These are phyloP conservation scores for Aspergillus awamori DNA, from an alignment of 2,329 filamentous ascomycete genomes.

Conservation along the genomic window DNA sequence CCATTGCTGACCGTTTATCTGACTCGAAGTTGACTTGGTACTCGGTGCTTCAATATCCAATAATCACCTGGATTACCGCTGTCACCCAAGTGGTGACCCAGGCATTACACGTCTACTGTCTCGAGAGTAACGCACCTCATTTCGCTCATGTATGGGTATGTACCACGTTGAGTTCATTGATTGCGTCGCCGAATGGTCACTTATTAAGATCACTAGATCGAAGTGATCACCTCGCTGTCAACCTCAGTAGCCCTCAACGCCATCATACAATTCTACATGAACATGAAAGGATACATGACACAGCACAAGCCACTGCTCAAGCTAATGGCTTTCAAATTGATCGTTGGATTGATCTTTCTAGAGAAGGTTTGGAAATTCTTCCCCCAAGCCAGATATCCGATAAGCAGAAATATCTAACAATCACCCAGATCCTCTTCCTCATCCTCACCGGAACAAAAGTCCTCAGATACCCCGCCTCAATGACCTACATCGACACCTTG, in stretches of 20 bases:
- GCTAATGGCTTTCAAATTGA: slow-evolving; percentile 39
- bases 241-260: slow-evolving; percentile 28
- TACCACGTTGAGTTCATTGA: too few species aligned
- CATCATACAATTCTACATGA: slow-evolving; percentile 32
- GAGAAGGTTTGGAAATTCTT: slow-evolving; percentile 28
- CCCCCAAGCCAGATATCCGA: slow-evolving; percentile 14
- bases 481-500: slow-evolving; percentile 35
- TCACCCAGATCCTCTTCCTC: slow-evolving; percentile 31
- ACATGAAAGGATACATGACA: slow-evolving; percentile 28
- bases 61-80: slow-evolving; percentile 28
- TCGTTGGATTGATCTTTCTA: slow-evolving; percentile 34
- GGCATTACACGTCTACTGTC: slow-evolving; percentile 33
- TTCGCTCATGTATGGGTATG: slow-evolving; percentile 45
- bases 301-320: slow-evolving; percentile 36
- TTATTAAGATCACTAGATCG: too few species aligned
- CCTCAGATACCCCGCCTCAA: slow-evolving; percentile 25
- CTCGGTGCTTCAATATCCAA: slow-evolving; percentile 42
- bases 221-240: slow-evolving; percentile 16
- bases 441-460: slow-evolving; percentile 26
- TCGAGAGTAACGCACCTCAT: slow-evolving; percentile 32
- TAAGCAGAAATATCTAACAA: background rate
- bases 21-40: slow-evolving; percentile 5
- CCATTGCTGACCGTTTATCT: background rate
- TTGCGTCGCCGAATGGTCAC: too few species aligned
- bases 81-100: slow-evolving; percentile 37